These are phyloP conservation scores for Huntiella moniliformis DNA, from an alignment of 2,329 filamentous ascomycete species.

Conservation along the genomic window DNA sequence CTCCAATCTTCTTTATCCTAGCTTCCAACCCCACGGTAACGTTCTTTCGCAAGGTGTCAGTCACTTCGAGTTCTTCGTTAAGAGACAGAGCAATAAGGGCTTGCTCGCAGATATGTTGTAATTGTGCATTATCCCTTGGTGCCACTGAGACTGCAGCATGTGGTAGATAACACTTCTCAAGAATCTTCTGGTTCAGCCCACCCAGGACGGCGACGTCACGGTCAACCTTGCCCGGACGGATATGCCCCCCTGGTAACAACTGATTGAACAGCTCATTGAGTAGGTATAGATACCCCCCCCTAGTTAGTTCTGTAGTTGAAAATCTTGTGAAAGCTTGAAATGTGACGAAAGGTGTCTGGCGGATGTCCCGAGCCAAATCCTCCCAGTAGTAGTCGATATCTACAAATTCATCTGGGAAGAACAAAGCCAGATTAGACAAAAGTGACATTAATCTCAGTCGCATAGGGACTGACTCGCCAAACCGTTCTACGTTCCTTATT, in stretches of 20 bases:
- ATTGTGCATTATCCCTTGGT: conserved; percentile 50
- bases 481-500: conserved; percentile 10
- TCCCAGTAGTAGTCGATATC: conserved; percentile 38
- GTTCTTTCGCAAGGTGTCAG: not conserved
- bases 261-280: conserved; percentile 27
- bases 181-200: conserved; percentile 25
- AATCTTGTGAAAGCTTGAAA: conserved; percentile 10
- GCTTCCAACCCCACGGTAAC: conserved; percentile 5
- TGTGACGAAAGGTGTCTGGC: conserved; percentile 11
- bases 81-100: conserved; percentile 4
- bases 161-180: conserved; percentile 43
- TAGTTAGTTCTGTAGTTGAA: conserved; percentile 18
- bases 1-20: conserved; percentile 25
- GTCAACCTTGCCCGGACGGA: conserved; percentile 24
- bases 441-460: conserved; percentile 45
- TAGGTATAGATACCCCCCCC: conserved; percentile 25
- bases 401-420: conserved; percentile 24
- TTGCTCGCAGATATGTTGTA: conserved; percentile 47
- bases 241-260: conserved; percentile 23
- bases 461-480: conserved; percentile 37
- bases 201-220: conserved; percentile 20
- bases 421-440: conserved; percentile 27
- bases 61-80: not conserved
- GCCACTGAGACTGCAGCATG: conserved; percentile 42
- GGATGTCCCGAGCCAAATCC: conserved; percentile 30